Evolutionary conservation across 345 rosid genomes (phyloP).

Genomic region (Acer campestre): DNA sequence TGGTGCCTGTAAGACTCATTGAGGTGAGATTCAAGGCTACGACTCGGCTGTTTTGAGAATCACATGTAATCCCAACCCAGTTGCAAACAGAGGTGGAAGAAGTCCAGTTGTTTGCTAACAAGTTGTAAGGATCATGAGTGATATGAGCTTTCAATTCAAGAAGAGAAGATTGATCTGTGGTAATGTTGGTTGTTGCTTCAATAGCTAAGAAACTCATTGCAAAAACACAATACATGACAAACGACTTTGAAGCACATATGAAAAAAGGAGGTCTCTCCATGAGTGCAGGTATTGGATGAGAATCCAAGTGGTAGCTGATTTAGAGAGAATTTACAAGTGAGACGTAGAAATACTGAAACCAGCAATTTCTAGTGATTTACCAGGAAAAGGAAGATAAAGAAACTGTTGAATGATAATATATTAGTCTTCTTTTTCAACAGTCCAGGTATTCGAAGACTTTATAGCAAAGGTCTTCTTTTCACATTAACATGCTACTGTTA

Average conservation of each 20-base stretch:
- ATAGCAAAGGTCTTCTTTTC: too few relatives aligned
- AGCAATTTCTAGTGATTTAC: too few relatives aligned
- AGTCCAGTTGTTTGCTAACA: conserved; percentile 26
- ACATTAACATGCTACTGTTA: too few relatives aligned
- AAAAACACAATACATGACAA: neutral
- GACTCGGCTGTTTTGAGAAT: conserved; percentile 6
- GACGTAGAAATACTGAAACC: too few relatives aligned
- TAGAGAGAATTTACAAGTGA: too few relatives aligned
- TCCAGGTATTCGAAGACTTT: too few relatives aligned
- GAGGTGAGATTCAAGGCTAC: conserved; percentile 21
- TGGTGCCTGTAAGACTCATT: conserved; percentile 23
- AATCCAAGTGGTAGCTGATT: too few relatives aligned
- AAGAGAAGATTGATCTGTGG: neutral
- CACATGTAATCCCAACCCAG: conserved; percentile 31
- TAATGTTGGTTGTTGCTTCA: neutral
- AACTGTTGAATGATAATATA: too few relatives aligned
- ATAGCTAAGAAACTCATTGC: neutral
- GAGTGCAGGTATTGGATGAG: neutral
- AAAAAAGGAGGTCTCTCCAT: neutral
- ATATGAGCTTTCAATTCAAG: conserved; percentile 18
- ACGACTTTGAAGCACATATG: too few relatives aligned
- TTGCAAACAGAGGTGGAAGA: conserved; percentile 19
- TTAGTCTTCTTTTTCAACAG: too few relatives aligned
- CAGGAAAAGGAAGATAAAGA: too few relatives aligned
- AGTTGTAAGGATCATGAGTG: neutral